Evolutionary conservation across 1,139 yeast genomes (phyloP).

Genomic region (Komagataea norvegica): DNA sequence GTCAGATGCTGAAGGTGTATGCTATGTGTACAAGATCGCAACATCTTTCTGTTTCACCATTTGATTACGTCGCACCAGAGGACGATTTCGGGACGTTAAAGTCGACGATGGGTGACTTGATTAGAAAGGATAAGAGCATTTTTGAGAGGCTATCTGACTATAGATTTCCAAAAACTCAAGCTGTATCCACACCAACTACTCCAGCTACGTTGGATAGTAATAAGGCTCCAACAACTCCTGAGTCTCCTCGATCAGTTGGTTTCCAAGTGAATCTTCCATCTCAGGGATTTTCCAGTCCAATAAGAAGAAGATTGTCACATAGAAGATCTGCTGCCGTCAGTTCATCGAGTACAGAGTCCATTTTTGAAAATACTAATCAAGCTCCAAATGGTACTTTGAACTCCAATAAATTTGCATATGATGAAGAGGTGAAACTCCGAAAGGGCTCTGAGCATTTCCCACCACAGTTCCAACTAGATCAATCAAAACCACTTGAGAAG

Average conservation of each 20-base stretch:
- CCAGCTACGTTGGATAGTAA: too few species aligned
- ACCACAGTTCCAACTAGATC: not conserved
- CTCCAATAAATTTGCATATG: too few species aligned
- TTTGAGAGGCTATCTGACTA: constrained; percentile 11
- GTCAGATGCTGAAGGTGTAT: too few species aligned
- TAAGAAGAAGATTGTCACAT: constrained; percentile 13
- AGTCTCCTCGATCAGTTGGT: too few species aligned
- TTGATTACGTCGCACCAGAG: too few species aligned
- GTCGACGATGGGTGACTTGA: not conserved
- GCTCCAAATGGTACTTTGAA: constrained; percentile 1
- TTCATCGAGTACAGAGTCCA: constrained; percentile 20
- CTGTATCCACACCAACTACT: constrained; percentile 6
- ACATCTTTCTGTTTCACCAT: too few species aligned
- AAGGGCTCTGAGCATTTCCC: constrained; percentile 3
- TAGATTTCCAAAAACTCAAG: constrained; percentile 11
- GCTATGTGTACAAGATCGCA: too few species aligned
- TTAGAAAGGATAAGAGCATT: not conserved
- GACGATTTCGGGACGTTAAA: too few species aligned
- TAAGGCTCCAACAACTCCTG: constrained; percentile 5
- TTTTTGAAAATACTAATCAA: constrained; percentile 11
- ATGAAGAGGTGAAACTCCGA: not conserved
- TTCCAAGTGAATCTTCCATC: not conserved
- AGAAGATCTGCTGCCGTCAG: constrained; percentile 19
- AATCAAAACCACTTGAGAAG: not conserved
- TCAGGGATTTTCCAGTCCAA: not conserved